Conservation (phyloP, 1,284 basidiomycete genomes). For the Tilletia setariae region DNA sequence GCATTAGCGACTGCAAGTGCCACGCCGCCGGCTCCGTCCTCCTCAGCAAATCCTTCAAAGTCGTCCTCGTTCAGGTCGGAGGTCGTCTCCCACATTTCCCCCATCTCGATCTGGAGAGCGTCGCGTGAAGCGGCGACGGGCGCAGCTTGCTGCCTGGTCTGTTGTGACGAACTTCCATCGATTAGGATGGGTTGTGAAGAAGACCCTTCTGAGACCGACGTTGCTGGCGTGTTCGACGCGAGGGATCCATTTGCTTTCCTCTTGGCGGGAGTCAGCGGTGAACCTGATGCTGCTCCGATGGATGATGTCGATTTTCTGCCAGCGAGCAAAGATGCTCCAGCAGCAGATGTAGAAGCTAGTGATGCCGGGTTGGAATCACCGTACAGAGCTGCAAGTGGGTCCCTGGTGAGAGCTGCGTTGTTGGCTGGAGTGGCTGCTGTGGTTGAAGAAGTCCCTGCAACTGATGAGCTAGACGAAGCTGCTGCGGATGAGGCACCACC, state of each 20-base stretch:
- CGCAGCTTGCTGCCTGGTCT: neutral
- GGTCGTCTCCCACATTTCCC: slow-evolving; percentile 35
- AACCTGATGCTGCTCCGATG: neutral
- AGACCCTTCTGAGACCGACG: neutral
- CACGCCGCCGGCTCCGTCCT: slow-evolving; percentile 24
- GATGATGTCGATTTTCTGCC: neutral
- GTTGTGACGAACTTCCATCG: neutral
- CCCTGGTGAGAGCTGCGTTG: neutral
- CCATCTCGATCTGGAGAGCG: slow-evolving; percentile 32
- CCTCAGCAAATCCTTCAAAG: slow-evolving; percentile 26
- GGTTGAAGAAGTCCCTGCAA: neutral
- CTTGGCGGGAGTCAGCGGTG: neutral
- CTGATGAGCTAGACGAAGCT: neutral
- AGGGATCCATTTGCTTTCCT: slow-evolving; percentile 9
- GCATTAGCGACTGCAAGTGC: no score
- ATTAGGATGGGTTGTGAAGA: neutral
- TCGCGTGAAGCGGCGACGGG: neutral
- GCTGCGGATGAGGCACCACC: neutral
- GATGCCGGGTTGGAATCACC: neutral
- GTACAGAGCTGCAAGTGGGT: slow-evolving; percentile 11
- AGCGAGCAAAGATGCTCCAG: neutral
- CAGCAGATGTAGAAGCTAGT: neutral
- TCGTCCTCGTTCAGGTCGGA: slow-evolving; percentile 41
- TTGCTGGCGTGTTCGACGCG: neutral
- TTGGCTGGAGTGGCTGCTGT: neutral